Base-by-base conservation (phyloP, 108 stramenopile species). In the Mayamaea pseudoterrestris region DNA sequence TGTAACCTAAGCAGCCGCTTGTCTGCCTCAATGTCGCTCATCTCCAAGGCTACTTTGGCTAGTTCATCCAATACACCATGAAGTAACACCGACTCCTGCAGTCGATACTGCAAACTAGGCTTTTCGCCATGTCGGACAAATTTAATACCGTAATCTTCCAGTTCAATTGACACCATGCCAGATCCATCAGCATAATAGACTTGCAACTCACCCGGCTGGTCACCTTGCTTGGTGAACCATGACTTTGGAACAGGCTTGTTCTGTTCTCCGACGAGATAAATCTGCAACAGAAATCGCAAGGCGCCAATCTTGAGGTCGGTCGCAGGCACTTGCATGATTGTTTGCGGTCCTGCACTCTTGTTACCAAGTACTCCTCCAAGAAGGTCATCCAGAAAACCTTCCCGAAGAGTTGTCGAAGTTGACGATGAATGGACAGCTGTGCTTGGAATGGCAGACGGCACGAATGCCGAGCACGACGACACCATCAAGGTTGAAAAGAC, bases 51-150 rank as follows among this genome's bases (percentile, higher is more conserved):
- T 42, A 79, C 52, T 5, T 41, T 47, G 7, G 63, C 31, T 26
- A 86, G 47, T 47, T 86, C 74, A 64, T 86, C 84, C 41, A 86
- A 54, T 1, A 86, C 16, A 3, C 60, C 60, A 51, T 86, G 84
- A 26, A 86, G 45, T 48, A 80, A 35, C n/a, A 86, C 61, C 26
- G 71, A 73, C 60, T 86, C 84, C 45, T 86, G 79, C n/a, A 86
- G 61, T 54, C 57, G 35, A 31, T 81, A 81, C 46, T 73, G 63
- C 37, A 86, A 55, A 6, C 73, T 75, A 7, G 84, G 79, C 5
- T 45, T 35, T 16, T 54, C 47, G 16, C 84, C 84, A 49, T 71
- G 45, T 29, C 84, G 62, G 31, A 53, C 39, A n/a, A 79, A 57
- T 22, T 41, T 7, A 30, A 86, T 65, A 13, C 43, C 30, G 6